A percentile compares a stretch with the other conserved stretches of the same genome.
phyloP scores from a whole-genome alignment of 139 green algal species.

The Micractinium conductrix region DNA sequence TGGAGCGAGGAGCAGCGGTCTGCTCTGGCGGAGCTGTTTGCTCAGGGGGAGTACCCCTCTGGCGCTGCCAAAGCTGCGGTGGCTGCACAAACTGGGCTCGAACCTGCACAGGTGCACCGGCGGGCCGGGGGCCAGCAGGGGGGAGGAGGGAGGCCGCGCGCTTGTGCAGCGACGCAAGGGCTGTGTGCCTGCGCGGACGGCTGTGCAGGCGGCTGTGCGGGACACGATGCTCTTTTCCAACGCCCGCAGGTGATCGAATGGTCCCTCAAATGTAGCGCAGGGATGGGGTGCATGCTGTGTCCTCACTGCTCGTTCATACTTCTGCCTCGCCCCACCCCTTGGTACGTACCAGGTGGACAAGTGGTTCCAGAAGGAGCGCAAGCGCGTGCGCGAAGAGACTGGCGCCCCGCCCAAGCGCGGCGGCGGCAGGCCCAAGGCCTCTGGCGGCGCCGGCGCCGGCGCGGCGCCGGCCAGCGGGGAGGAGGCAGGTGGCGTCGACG shows the following conservation, averaged over 20 bases:
- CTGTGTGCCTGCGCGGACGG: neutral
- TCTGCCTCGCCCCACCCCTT: no score
- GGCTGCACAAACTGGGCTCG: conserved; percentile 9
- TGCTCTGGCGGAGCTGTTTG: conserved; percentile 17
- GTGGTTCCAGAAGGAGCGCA: conserved; percentile 52
- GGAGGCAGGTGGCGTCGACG: neutral
- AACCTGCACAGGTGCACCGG: conserved; percentile 12
- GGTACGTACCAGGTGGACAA: conserved; percentile 42
- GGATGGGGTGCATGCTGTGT: neutral
- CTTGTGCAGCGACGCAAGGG: neutral
- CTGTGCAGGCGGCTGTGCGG: neutral
- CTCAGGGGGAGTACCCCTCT: conserved; percentile 17
- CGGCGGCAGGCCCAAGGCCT: conserved; percentile 22
- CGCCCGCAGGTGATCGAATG: neutral
- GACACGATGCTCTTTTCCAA: neutral
- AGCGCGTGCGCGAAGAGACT: conserved; percentile 21
- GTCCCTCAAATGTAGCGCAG: neutral
- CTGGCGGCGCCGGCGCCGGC: neutral
- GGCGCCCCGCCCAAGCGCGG: conserved; percentile 22
- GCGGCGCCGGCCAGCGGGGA: neutral
- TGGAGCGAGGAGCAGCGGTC: conserved; percentile 14
- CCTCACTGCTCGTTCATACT: no score
- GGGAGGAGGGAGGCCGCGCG: neutral
- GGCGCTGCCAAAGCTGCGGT: conserved; percentile 11
- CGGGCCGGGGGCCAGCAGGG: neutral